These are phyloP conservation scores for Clonostachys solani DNA, from an alignment of 2,329 filamentous ascomycete genomes.

Conservation along the genomic window DNA sequence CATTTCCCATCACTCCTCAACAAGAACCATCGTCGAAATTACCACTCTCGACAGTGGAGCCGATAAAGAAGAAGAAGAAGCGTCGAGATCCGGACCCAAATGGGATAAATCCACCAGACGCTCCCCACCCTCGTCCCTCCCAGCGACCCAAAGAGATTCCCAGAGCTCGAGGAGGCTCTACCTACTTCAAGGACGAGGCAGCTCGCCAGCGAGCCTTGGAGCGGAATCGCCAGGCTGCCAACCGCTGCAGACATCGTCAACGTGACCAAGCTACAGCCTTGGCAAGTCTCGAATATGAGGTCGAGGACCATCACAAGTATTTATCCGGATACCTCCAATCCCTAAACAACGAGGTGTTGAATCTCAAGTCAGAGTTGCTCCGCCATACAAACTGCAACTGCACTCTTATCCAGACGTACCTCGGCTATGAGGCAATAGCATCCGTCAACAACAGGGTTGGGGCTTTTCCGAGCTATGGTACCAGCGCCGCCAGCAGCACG, in stretches of 20 bases:
- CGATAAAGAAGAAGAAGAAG: too few species aligned
- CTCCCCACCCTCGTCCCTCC: too few species aligned
- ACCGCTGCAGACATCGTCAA: conserved; percentile 22
- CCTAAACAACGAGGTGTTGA: conserved; percentile 17
- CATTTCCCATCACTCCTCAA: too few species aligned
- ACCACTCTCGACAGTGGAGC: too few species aligned
- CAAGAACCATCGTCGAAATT: too few species aligned
- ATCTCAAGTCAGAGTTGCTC: conserved; percentile 20
- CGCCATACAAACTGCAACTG: conserved; percentile 22
- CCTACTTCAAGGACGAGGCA: not conserved
- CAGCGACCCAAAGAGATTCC: not conserved
- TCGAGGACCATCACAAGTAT: conserved; percentile 21
- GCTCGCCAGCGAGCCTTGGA: conserved; percentile 16
- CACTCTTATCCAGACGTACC: conserved; percentile 21
- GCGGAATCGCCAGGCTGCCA: conserved; percentile 23
- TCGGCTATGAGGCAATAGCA: conserved; percentile 20
- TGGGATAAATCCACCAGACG: too few species aligned
- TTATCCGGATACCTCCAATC: conserved; percentile 16
- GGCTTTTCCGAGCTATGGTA: not conserved
- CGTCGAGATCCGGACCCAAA: too few species aligned
- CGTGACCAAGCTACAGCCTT: conserved; percentile 21
- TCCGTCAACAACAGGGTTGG: conserved; percentile 14
- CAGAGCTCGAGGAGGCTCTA: not conserved
- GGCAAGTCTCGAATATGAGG: conserved; percentile 15
- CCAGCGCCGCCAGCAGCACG: not conserved